Evolutionary conservation across 2,329 filamentous ascomycete species (phyloP).

Genomic region (Neofusicoccum sp.): DNA sequence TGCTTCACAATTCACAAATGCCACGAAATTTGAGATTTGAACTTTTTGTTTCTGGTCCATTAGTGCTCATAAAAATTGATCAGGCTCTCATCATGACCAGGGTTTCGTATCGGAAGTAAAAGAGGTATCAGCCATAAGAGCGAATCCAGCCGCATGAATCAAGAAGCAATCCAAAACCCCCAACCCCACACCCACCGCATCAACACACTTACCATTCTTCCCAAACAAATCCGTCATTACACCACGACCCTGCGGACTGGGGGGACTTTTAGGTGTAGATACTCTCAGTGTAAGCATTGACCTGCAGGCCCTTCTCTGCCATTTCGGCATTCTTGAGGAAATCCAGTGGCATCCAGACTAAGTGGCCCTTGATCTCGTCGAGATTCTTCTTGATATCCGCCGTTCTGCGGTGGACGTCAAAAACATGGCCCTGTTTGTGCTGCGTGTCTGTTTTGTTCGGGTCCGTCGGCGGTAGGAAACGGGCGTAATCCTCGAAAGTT

Average conservation of each 20-base stretch:
- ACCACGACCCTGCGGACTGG: neutral
- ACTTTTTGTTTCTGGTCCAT: too few relatives aligned
- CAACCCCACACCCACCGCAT: neutral
- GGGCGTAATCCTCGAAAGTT: constrained; percentile 87
- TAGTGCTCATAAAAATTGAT: too few relatives aligned
- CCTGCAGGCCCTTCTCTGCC: constrained; percentile 84
- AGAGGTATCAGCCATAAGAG: neutral
- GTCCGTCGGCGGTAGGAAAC: constrained; percentile 62
- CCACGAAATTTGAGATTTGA: too few relatives aligned
- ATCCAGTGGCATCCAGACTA: constrained; percentile 94
- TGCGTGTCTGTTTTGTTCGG: constrained; percentile 60
- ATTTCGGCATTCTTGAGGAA: constrained; percentile 84
- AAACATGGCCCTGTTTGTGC: constrained; percentile 80
- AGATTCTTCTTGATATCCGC: constrained; percentile 75
- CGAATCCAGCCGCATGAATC: neutral
- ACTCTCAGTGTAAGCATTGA: constrained; percentile 87
- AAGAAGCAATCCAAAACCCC: neutral
- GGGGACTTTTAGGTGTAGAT: constrained; percentile 66
- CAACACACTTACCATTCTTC: neutral
- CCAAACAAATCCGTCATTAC: neutral
- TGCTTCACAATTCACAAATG: too few relatives aligned
- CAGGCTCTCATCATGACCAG: neutral
- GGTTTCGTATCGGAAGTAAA: neutral
- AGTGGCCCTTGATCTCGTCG: constrained; percentile 78
- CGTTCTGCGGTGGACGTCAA: constrained; percentile 66